These are phyloP conservation scores for Combretum micranthum DNA, from an alignment of 345 rosid species.

Conservation along the genomic window DNA sequence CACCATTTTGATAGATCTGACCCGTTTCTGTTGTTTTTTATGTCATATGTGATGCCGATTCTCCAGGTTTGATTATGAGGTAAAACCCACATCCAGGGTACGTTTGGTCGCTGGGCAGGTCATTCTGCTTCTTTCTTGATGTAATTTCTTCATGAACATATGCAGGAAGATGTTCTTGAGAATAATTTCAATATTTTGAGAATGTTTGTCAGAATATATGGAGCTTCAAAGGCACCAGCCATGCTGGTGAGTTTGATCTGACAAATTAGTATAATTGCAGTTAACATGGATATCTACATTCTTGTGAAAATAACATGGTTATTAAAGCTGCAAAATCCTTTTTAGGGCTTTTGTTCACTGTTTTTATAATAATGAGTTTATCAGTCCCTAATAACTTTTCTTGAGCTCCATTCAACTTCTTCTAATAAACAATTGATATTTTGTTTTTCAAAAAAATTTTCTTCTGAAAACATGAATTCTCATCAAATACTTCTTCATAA, in stretches of 20 bases:
- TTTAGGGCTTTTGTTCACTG: too few relatives aligned
- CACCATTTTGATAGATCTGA: slow-evolving; percentile 10
- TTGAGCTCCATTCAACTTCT: too few relatives aligned
- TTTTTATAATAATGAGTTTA: too few relatives aligned
- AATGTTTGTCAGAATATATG: slow-evolving; percentile 75
- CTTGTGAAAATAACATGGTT: too few relatives aligned
- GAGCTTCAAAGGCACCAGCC: slow-evolving; percentile 59
- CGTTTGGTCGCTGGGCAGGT: not conserved
- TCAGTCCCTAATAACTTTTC: too few relatives aligned
- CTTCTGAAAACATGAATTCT: too few relatives aligned
- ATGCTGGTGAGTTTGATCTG: slow-evolving; percentile 42
- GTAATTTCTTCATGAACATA: slow-evolving; percentile 7
- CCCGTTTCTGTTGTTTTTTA: not conserved
- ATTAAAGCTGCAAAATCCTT: too few relatives aligned
- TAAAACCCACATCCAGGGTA: too few relatives aligned
- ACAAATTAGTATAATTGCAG: not conserved
- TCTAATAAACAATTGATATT: too few relatives aligned
- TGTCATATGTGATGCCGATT: not conserved
- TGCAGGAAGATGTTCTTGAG: slow-evolving; percentile 77
- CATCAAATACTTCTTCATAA: too few relatives aligned
- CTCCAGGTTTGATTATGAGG: slow-evolving; percentile 75
- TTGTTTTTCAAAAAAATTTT: too few relatives aligned
- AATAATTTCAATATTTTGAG: slow-evolving; percentile 75
- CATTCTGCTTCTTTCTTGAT: slow-evolving; percentile 3
- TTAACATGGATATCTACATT: too few relatives aligned